A percentile compares a stretch with the other conserved stretches of the same genome.
Evolutionary conservation across 1,284 basidiomycete species (phyloP).

Genomic region (Neonothopanus nambi): DNA sequence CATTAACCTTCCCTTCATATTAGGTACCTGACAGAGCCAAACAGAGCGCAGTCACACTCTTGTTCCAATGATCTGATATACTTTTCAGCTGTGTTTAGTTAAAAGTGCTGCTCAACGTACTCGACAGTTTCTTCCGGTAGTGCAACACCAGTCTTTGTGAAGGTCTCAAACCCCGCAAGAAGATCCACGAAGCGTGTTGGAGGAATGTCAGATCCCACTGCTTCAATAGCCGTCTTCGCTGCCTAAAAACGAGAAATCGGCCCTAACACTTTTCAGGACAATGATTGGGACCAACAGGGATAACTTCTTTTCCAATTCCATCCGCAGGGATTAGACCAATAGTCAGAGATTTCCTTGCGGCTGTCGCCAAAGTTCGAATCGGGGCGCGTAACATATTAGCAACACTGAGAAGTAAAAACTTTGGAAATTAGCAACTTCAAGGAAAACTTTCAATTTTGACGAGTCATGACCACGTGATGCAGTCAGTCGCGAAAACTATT

Average conservation of each 20-base stretch:
- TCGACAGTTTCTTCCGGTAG: conserved; percentile 89
- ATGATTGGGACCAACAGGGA: conserved; percentile 61
- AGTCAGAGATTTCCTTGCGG: conserved; percentile 62
- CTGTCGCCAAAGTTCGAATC: conserved; percentile 56
- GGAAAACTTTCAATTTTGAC: background rate
- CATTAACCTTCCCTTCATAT: background rate
- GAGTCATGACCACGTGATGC: background rate
- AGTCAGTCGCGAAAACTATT: background rate
- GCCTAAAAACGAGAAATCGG: conserved; percentile 53
- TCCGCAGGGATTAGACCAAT: conserved; percentile 97
- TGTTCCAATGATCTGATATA: conserved; percentile 68
- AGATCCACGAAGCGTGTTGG: conserved; percentile 88
- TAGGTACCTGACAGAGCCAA: conserved; percentile 88
- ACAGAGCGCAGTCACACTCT: conserved; percentile 94
- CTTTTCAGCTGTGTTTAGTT: background rate
- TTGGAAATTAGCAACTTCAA: background rate
- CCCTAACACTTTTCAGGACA: background rate
- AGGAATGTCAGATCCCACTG: conserved; percentile 85
- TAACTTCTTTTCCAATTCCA: conserved; percentile 92
- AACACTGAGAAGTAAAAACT: background rate
- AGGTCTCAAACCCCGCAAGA: conserved; percentile 93
- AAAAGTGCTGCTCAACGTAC: conserved; percentile 38
- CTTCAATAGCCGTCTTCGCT: conserved; percentile 82
- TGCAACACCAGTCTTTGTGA: conserved; percentile 84
- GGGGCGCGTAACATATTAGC: conserved; percentile 48